These are phyloP conservation scores for Biscogniauxia marginata DNA, from an alignment of 2,329 filamentous ascomycete species.

Conservation along the genomic window DNA sequence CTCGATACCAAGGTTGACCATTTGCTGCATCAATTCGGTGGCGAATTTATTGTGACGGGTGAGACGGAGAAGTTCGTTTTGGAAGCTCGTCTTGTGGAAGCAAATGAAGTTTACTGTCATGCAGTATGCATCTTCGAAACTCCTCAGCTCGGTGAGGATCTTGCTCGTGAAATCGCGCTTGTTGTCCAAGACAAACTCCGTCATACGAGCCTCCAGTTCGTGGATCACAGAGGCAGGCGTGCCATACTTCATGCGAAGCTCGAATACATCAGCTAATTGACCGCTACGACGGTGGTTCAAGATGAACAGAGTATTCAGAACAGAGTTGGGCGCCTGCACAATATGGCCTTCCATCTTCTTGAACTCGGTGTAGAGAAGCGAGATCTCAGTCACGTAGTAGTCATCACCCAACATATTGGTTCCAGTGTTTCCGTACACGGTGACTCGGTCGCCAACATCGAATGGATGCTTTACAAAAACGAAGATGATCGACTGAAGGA, in stretches of 20 bases:
- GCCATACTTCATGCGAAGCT: slow-evolving; percentile 83
- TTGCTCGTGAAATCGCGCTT: slow-evolving; percentile 88
- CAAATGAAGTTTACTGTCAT: slow-evolving; percentile 91
- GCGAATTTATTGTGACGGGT: slow-evolving; percentile 93
- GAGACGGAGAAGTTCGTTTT: slow-evolving; percentile 88
- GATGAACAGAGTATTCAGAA: slow-evolving; percentile 90
- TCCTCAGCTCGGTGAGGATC: slow-evolving; percentile 80
- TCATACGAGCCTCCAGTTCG: slow-evolving; percentile 71
- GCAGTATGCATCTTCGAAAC: slow-evolving; percentile 78
- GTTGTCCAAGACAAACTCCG: slow-evolving; percentile 79
- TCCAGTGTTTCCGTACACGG: slow-evolving; percentile 87
- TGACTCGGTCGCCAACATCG: slow-evolving; percentile 90
- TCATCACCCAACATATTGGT: slow-evolving; percentile 78
- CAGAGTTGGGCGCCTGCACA: slow-evolving; percentile 91
- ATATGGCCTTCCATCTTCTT: slow-evolving; percentile 98
- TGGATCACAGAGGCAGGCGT: slow-evolving; percentile 82
- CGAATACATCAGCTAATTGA: slow-evolving; percentile 80
- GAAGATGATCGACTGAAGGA: slow-evolving; percentile 89
- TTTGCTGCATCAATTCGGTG: slow-evolving; percentile 82
- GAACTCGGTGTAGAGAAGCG: slow-evolving; percentile 91
- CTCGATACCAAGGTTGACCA: slow-evolving; percentile 82
- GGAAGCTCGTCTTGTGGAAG: slow-evolving; percentile 97
- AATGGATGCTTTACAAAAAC: slow-evolving; percentile 98
- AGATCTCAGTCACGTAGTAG: slow-evolving; percentile 94
- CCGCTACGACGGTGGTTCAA: slow-evolving; percentile 91